Percentiles rank a stretch among this genome's conserved stretches.
These are phyloP conservation scores for Diospyros lotus DNA, from an alignment of 148 eudicot genomes.

Conservation along the genomic window DNA sequence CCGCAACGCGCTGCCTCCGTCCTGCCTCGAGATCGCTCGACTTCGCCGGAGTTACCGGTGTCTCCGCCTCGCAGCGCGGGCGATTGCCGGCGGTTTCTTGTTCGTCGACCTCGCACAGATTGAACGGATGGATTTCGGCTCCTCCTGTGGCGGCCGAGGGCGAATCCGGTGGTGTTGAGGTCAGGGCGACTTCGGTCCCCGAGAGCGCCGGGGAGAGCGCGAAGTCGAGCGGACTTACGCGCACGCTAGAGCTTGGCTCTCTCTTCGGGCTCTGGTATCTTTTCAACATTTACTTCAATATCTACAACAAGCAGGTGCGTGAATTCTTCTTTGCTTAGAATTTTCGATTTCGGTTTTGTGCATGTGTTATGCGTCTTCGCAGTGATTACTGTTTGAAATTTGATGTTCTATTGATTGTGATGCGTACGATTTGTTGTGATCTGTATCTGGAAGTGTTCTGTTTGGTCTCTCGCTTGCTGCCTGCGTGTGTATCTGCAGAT, in stretches of 20 bases:
- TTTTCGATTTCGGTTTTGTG: neutral
- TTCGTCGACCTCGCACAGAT: constrained; percentile 16
- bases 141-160: constrained; percentile 26
- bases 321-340: neutral
- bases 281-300: constrained; percentile 82
- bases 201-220: constrained; percentile 48
- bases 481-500: neutral
- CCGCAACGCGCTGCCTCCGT: constrained; percentile 9
- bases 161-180: constrained; percentile 33
- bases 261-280: constrained; percentile 71
- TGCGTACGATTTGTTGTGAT: neutral
- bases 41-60: neutral
- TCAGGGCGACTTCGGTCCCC: constrained; percentile 47
- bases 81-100: constrained; percentile 18
- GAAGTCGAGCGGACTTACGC: constrained; percentile 22
- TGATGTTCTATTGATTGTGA: neutral
- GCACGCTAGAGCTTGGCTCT: constrained; percentile 58
- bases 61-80: constrained; percentile 11
- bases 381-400: neutral
- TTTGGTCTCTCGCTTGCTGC: neutral
- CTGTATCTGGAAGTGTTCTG: constrained; percentile 2
- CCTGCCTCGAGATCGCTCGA: constrained; percentile 12
- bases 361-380: neutral
- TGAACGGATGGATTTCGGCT: constrained; percentile 31
- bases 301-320: constrained; percentile 82